phyloP scores from a whole-genome alignment of 1,284 basidiomycete genomes.

The Moesziomyces globuligerus region DNA sequence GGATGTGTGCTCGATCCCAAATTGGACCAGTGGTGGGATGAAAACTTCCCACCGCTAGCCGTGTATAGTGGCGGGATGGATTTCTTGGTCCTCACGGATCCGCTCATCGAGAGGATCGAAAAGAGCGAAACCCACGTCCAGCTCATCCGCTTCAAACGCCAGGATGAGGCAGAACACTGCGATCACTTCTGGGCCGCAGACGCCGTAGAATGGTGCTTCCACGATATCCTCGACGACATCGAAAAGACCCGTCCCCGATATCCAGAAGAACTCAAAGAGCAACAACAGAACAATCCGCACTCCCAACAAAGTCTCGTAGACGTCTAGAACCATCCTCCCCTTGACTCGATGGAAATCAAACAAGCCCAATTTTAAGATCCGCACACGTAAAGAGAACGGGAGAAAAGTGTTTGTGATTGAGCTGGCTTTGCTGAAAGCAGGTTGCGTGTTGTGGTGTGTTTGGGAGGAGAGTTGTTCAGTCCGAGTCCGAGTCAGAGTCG shows the following conservation, averaged over 20 bases:
- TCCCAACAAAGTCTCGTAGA: background rate
- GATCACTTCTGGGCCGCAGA: slow-evolving; percentile 73
- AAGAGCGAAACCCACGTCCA: slow-evolving; percentile 68
- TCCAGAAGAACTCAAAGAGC: slow-evolving; percentile 31
- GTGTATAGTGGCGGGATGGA: slow-evolving; percentile 71
- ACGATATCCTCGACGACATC: slow-evolving; percentile 66
- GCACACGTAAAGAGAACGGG: too few relatives aligned
- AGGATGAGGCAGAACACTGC: slow-evolving; percentile 70
- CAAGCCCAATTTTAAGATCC: too few relatives aligned
- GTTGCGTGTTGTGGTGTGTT: background rate
- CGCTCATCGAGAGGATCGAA: slow-evolving; percentile 57
- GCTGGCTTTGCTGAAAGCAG: too few relatives aligned
- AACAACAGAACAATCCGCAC: background rate
- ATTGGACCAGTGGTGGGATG: slow-evolving; percentile 71
- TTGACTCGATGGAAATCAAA: background rate
- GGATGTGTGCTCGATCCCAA: slow-evolving; percentile 73
- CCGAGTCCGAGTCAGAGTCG: slow-evolving; percentile 27
- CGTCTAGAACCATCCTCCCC: slow-evolving; percentile 1
- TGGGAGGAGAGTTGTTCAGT: background rate
- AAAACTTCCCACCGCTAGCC: slow-evolving; percentile 73
- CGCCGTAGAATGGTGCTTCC: slow-evolving; percentile 73
- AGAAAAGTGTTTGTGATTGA: too few relatives aligned
- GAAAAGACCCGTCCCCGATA: slow-evolving; percentile 41
- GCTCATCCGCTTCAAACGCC: slow-evolving; percentile 71
- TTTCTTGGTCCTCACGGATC: slow-evolving; percentile 62